Evolutionary conservation across 2,329 filamentous ascomycete genomes (phyloP).

Genomic region (Grosmannia penicillata): DNA sequence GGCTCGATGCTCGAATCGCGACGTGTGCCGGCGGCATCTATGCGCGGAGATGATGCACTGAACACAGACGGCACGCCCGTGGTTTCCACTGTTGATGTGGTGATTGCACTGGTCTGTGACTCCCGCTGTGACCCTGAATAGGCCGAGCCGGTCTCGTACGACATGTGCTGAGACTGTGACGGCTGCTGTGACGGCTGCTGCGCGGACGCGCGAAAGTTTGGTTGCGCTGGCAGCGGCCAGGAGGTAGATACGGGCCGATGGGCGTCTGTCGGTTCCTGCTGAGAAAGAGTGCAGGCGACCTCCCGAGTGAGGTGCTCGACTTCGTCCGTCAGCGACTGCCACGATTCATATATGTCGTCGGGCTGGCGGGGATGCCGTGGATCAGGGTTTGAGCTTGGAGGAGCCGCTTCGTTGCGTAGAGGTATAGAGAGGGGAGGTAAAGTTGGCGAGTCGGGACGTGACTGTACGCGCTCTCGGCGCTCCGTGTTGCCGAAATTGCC

Average conservation of each 20-base stretch:
- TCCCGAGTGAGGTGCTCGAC: no score
- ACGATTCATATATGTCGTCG: constrained; percentile 6
- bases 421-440: constrained; percentile 6
- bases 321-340: no score
- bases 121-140: constrained; percentile 2
- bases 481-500: no score
- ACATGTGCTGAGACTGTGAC: not conserved
- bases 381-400: no score
- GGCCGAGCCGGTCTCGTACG: not conserved
- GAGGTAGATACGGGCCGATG: not conserved
- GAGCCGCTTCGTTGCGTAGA: no score
- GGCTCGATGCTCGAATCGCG: constrained; percentile 2
- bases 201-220: no score
- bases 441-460: constrained; percentile 11
- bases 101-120: constrained; percentile 9
- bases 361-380: no score
- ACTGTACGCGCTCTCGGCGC: no score
- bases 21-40: not conserved
- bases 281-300: no score
- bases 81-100: constrained; percentile 2
- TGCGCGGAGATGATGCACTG: constrained; percentile 5
- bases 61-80: constrained; percentile 7
- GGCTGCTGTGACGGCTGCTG: not conserved
- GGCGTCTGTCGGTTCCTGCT: not conserved
- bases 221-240: constrained; percentile 1